phyloP scores from a whole-genome alignment of 2,329 filamentous ascomycete genomes.

The Fusarium sp. region DNA sequence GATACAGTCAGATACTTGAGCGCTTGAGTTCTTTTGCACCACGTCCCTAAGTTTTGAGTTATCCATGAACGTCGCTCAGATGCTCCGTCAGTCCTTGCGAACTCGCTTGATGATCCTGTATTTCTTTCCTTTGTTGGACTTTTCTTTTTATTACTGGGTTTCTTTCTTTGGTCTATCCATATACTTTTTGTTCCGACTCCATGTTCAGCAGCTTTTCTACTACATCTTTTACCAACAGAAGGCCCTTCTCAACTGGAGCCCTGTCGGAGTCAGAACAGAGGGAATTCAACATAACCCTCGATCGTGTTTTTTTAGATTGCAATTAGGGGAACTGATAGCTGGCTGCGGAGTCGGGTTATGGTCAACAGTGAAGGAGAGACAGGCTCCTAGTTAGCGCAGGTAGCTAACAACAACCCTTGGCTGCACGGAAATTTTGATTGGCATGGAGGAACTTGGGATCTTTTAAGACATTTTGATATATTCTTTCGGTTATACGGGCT shows the following conservation, averaged over 20 bases:
- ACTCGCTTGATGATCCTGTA: not conserved
- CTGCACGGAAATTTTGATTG: too few relatives aligned
- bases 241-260: not conserved
- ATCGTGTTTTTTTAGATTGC: not conserved
- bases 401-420: too few relatives aligned
- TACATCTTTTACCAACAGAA: not conserved
- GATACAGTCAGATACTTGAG: not conserved
- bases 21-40: not conserved
- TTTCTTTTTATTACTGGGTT: not conserved
- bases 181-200: not conserved
- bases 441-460: too few relatives aligned
- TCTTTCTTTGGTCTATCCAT: not conserved
- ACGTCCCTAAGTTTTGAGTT: not conserved
- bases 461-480: too few relatives aligned
- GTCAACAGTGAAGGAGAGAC: too few relatives aligned
- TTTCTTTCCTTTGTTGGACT: not conserved
- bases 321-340: not conserved
- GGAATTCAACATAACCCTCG: not conserved
- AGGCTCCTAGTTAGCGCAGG: too few relatives aligned
- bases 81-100: not conserved
- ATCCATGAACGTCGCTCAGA: rapidly evolving
- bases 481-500: too few relatives aligned
- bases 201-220: not conserved
- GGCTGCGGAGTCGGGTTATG: too few relatives aligned
- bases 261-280: not conserved